A percentile compares a stretch with the other conserved stretches of the same genome.
These are phyloP conservation scores for Hibiscus mutabilis DNA, from an alignment of 345 rosid genomes.

Conservation along the genomic window DNA sequence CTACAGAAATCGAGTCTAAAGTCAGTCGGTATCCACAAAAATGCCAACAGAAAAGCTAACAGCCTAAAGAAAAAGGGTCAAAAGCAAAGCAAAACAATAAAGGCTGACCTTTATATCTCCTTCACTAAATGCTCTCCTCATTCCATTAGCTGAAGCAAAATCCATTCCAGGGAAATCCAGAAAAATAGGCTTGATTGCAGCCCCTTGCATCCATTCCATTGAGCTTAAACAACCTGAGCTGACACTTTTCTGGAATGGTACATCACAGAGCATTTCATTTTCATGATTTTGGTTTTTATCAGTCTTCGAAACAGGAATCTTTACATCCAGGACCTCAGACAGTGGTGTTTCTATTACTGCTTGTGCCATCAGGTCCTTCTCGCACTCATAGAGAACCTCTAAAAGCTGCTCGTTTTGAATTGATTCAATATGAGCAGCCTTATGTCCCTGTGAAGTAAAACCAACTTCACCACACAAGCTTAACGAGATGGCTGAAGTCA, in stretches of 20 bases:
- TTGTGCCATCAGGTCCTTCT: background rate
- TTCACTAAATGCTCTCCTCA: slow-evolving; percentile 6
- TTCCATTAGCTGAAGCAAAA: background rate
- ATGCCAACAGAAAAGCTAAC: background rate
- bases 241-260: slow-evolving; percentile 1
- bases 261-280: background rate
- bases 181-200: background rate
- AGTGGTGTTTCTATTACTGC: background rate
- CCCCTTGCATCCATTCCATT: background rate
- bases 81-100: background rate
- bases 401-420: background rate
- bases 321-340: background rate
- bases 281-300: background rate
- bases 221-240: background rate
- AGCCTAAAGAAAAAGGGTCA: background rate
- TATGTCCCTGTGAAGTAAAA: background rate
- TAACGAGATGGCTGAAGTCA: background rate
- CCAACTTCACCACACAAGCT: background rate
- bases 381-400: background rate
- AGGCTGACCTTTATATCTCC: background rate
- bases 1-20: background rate
- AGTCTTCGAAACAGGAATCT: background rate
- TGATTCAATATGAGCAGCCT: background rate
- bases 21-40: background rate
- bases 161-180: slow-evolving; percentile 2